phyloP scores from a whole-genome alignment of 768 basidiomycete species.

The Grammothele lineata region DNA sequence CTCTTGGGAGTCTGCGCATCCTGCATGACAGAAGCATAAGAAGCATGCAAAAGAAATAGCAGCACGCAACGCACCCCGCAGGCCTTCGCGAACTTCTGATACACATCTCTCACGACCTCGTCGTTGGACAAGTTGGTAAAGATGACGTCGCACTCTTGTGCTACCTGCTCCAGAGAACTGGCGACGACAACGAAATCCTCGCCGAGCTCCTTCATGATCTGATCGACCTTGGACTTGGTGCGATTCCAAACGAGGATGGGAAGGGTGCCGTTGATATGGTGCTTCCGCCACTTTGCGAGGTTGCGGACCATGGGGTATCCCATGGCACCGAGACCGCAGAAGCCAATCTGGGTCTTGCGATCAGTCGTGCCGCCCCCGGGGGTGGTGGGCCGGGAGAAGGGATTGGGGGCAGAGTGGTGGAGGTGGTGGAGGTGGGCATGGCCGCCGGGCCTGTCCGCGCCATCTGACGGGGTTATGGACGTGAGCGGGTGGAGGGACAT shows the following conservation, averaged over 20 bases:
- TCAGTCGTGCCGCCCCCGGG: slow-evolving; percentile 34
- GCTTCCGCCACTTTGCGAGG: slow-evolving; percentile 52
- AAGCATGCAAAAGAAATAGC: not conserved
- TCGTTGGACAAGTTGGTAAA: slow-evolving; percentile 74
- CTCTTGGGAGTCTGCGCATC: slow-evolving; percentile 37
- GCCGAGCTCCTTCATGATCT: slow-evolving; percentile 54
- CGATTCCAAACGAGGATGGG: slow-evolving; percentile 79
- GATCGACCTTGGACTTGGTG: slow-evolving; percentile 54
- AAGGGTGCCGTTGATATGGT: slow-evolving; percentile 32
- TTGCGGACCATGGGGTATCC: slow-evolving; percentile 78
- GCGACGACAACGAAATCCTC: slow-evolving; percentile 52
- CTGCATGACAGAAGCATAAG: slow-evolving; percentile 15
- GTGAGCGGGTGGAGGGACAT: too few species aligned
- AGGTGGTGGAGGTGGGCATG: slow-evolving; percentile 8
- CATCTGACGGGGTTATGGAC: too few species aligned
- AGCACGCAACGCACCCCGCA: slow-evolving; percentile 42
- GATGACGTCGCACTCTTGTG: slow-evolving; percentile 65
- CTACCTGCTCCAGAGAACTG: slow-evolving; percentile 53
- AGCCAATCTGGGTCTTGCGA: slow-evolving; percentile 40
- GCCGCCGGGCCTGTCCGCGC: slow-evolving; percentile 8
- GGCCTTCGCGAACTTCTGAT: slow-evolving; percentile 52
- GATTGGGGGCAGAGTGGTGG: slow-evolving; percentile 20
- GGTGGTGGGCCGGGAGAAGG: slow-evolving; percentile 59
- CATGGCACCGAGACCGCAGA: slow-evolving; percentile 59
- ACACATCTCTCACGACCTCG: slow-evolving; percentile 60